A percentile compares a stretch with the other conserved stretches of the same genome.
Conservation (phyloP, 2,329 filamentous ascomycete species). For the Calonectria fujianensis region DNA sequence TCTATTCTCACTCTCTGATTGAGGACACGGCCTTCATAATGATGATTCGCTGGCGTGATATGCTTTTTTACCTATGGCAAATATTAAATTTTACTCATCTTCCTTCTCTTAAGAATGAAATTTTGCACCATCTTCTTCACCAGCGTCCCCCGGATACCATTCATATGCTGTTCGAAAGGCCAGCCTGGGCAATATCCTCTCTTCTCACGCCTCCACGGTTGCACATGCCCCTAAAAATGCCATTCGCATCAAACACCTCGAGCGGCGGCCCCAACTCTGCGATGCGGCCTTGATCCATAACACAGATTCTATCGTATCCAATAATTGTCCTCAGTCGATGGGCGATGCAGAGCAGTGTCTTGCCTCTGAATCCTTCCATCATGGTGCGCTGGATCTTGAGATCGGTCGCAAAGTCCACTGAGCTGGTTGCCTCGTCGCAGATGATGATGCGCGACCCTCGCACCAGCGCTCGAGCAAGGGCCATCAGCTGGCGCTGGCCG, state of each 20-base stretch:
- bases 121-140: neutral
- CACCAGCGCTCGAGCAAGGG: constrained; percentile 91
- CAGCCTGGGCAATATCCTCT: constrained; percentile 18
- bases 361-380: constrained; percentile 86
- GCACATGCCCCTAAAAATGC: constrained; percentile 24
- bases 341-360: constrained; percentile 93
- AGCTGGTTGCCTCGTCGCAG: constrained; percentile 95
- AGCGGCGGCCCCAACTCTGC: constrained; percentile 15
- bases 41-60: neutral
- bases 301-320: constrained; percentile 87
- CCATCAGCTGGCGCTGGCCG: constrained; percentile 96
- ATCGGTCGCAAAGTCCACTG: constrained; percentile 97
- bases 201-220: constrained; percentile 25
- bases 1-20: neutral
- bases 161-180: neutral
- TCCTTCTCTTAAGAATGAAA: neutral
- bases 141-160: neutral
- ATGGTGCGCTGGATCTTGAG: constrained; percentile 96
- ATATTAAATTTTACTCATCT: neutral
- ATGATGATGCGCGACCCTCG: constrained; percentile 93
- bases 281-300: constrained; percentile 26
- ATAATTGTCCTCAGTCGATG: constrained; percentile 95
- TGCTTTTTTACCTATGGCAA: neutral
- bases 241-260: constrained; percentile 19
- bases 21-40: neutral